Evolutionary conservation across 306 rosid genomes (phyloP), one percentile per base, ranked within the genome.

Genomic region (Astragalus glycyphyllos): DNA sequence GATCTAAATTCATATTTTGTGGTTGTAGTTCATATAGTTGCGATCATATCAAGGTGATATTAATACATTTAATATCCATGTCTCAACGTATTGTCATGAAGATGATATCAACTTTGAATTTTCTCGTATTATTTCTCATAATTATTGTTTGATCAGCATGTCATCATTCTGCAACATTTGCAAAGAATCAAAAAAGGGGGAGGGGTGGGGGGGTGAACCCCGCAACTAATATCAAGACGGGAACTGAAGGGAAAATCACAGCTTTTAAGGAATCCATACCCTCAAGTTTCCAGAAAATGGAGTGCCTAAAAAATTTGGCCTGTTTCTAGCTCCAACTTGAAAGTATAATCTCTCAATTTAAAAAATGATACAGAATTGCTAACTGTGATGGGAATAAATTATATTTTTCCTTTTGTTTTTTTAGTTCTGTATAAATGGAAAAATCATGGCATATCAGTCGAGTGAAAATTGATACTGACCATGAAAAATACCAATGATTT

Each of bases 251-350:
- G 3, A 9, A 59, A 54, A 54, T 14, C 73, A 55, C 41, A 78
- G 49, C 13, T 81, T 74, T 49, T 34, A 49, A 67, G 66, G 20
- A 77, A 71, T 66, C 20, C 80, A 77, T 74, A 65, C 78, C 77
- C 66, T 58, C 49, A 32, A 75, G 72, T 77, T 78, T 76, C 74
- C 84, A 81, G 78, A 76, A 45, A 57, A 79, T 75, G 84, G 79
- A 80, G 81, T 64, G 96, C 96, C 92, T 79, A 37, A 80, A 87
- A 89, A 90, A 46, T 81, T 74, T 80, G 92, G 85, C 88, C 41
- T 47, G 66, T 68, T 79, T 69, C 65, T 78, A 82, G 80, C 81
- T 75, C 82, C 92, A 77, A 74, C 85, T 71, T 77, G 79, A 73
- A 78, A 70, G 72, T 71, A 71, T 57, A 70, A 58, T 65, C 38